Evolutionary conservation across 2,329 filamentous ascomycete genomes (phyloP).

Genomic region (Ophiostoma montium): DNA sequence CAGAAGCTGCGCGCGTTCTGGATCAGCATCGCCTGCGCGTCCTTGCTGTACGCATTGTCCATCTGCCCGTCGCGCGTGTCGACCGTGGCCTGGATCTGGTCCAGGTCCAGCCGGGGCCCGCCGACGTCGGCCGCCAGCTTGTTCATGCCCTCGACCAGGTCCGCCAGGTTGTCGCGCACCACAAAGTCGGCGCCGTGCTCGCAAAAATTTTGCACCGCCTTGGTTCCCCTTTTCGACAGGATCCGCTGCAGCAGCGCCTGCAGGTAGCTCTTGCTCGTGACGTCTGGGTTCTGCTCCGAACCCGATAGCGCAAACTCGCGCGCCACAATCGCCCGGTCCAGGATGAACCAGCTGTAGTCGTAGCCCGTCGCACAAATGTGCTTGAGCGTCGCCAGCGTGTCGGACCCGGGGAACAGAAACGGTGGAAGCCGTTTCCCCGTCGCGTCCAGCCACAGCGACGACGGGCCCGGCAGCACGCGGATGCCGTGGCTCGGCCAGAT

Average conservation of each 20-base stretch:
- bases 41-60: conserved; percentile 42
- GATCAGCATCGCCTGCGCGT: conserved; percentile 48
- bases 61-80: conserved; percentile 42
- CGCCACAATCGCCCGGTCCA: conserved; percentile 43
- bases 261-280: conserved; percentile 43
- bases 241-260: conserved; percentile 34
- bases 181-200: conserved; percentile 46
- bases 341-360: conserved; percentile 50
- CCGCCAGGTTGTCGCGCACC: conserved; percentile 38
- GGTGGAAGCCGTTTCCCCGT: conserved; percentile 43
- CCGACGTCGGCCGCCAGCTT: conserved; percentile 30
- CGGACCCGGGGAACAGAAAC: conserved; percentile 40
- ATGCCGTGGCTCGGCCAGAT: conserved; percentile 50
- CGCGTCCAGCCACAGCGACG: conserved; percentile 48
- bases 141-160: conserved; percentile 46
- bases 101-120: conserved; percentile 33
- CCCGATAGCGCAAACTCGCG: conserved; percentile 48
- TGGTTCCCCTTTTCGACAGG: conserved; percentile 36
- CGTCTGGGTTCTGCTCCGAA: conserved; percentile 48
- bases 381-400: conserved; percentile 43
- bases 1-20: conserved; percentile 41
- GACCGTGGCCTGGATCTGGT: conserved; percentile 30
- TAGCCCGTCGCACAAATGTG: conserved; percentile 46
- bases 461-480: conserved; percentile 44
- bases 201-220: conserved; percentile 43